Evolutionary conservation across 2,329 filamentous ascomycete species (phyloP).

Genomic region (Myotisia sp.): DNA sequence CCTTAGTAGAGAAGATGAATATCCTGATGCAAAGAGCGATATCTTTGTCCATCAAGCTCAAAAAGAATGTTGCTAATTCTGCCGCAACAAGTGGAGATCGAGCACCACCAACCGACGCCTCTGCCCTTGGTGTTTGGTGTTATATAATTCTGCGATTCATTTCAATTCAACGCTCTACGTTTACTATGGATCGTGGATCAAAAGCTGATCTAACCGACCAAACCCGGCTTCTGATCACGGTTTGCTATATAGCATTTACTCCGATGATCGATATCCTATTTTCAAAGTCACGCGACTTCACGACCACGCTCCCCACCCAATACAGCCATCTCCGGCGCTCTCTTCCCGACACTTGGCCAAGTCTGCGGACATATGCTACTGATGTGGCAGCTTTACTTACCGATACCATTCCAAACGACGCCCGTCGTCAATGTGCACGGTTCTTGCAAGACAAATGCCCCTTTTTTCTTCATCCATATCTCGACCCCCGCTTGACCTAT

Average conservation of each 20-base stretch:
- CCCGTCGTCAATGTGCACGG: constrained; percentile 28
- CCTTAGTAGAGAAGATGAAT: constrained; percentile 30
- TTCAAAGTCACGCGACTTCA: constrained; percentile 19
- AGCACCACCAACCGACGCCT: constrained; percentile 10
- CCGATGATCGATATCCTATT: constrained; percentile 21
- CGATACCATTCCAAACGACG: constrained; percentile 32
- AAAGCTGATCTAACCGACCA: constrained; percentile 21
- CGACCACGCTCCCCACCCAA: constrained; percentile 15
- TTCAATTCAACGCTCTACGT: constrained; percentile 27
- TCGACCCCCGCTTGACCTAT: constrained; percentile 27
- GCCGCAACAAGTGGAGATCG: constrained; percentile 6
- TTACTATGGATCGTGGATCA: constrained; percentile 16
- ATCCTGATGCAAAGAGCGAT: constrained; percentile 25
- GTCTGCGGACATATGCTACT: constrained; percentile 28
- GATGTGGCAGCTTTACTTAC: constrained; percentile 33
- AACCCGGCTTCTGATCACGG: constrained; percentile 24
- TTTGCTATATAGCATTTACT: constrained; percentile 29
- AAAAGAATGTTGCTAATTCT: constrained; percentile 12
- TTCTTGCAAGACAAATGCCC: constrained; percentile 31
- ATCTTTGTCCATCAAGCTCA: constrained; percentile 17
- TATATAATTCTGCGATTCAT: constrained; percentile 28
- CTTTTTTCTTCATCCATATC: constrained; percentile 24
- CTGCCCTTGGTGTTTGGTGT: constrained; percentile 27
- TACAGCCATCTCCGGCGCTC: constrained; percentile 9
- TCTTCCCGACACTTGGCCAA: constrained; percentile 20